phyloP scores from a whole-genome alignment of 2,329 filamentous ascomycete species.

The Claviceps spartinae region DNA sequence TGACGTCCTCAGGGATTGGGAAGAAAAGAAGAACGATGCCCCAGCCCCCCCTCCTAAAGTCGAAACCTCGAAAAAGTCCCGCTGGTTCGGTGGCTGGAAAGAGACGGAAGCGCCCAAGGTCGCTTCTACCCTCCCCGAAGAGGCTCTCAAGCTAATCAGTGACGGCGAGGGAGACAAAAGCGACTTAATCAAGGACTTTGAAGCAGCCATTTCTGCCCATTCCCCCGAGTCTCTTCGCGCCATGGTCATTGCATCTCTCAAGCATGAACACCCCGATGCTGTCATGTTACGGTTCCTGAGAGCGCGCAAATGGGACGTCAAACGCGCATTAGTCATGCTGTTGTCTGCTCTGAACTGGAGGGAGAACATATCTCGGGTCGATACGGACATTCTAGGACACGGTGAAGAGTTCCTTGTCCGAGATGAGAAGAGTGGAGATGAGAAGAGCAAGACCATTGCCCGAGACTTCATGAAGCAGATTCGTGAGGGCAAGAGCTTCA shows the following conservation, averaged over 20 bases:
- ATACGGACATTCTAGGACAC: slow-evolving; percentile 17
- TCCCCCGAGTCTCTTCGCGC: slow-evolving; percentile 3
- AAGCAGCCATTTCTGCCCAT: slow-evolving; percentile 3
- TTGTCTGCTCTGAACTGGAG: slow-evolving; percentile 25
- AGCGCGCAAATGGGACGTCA: slow-evolving; percentile 27
- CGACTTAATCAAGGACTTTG: slow-evolving; percentile 6
- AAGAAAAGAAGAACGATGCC: background rate
- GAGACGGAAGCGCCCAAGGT: slow-evolving; percentile 1
- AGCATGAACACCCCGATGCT: slow-evolving; percentile 23
- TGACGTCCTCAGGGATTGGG: slow-evolving; percentile 6
- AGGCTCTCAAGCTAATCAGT: slow-evolving; percentile 4
- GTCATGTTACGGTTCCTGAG: slow-evolving; percentile 26
- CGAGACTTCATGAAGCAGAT: slow-evolving; percentile 22
- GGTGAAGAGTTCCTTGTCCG: slow-evolving; percentile 20
- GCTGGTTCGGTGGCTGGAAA: slow-evolving; percentile 4
- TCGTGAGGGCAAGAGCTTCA: slow-evolving; percentile 24
- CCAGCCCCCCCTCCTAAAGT: background rate
- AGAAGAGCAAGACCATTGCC: slow-evolving; percentile 4
- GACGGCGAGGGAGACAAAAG: slow-evolving; percentile 4
- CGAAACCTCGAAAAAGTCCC: slow-evolving; percentile 5
- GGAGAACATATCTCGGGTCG: slow-evolving; percentile 16
- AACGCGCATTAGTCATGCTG: slow-evolving; percentile 25
- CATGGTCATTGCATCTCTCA: slow-evolving; percentile 9
- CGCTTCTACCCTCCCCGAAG: slow-evolving; percentile 1
- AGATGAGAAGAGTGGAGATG: slow-evolving; percentile 15